These are phyloP conservation scores for Nemania abortiva DNA, from an alignment of 2,329 filamentous ascomycete species.

Conservation along the genomic window DNA sequence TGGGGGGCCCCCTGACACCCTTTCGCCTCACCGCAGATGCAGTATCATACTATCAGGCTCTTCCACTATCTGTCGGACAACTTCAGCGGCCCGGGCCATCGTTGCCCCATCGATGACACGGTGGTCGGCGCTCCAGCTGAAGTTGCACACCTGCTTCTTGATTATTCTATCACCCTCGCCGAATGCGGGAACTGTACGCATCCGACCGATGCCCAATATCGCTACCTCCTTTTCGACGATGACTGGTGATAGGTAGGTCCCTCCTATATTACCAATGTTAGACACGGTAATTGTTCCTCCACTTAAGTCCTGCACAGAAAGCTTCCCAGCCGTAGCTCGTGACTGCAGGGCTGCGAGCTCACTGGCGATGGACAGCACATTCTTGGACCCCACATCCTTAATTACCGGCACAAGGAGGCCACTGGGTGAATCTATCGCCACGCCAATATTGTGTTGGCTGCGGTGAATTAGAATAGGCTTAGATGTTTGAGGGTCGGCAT, in stretches of 20 bases:
- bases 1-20: constrained; percentile 13
- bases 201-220: constrained; percentile 88
- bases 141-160: constrained; percentile 83
- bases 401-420: constrained; percentile 94
- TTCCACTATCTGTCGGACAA: constrained; percentile 82
- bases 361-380: constrained; percentile 80
- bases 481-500: constrained; percentile 64
- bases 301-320: constrained; percentile 79
- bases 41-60: constrained; percentile 89
- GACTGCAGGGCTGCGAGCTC: constrained; percentile 80
- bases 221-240: constrained; percentile 92
- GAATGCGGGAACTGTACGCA: constrained; percentile 86
- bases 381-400: constrained; percentile 81
- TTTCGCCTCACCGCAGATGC: constrained; percentile 72
- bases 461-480: constrained; percentile 84
- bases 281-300: constrained; percentile 95
- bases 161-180: constrained; percentile 70
- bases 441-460: constrained; percentile 90
- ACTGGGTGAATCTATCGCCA: constrained; percentile 92
- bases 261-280: constrained; percentile 95
- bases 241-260: constrained; percentile 90
- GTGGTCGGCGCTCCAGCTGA: constrained; percentile 98
- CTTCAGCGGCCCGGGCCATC: constrained; percentile 89
- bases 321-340: constrained; percentile 79
- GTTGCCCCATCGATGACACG: constrained; percentile 94